Evolutionary conservation across 208 protist species (phyloP), one percentile per base, ranked within the genome.

Genomic region (Naegleria fowleri): DNA sequence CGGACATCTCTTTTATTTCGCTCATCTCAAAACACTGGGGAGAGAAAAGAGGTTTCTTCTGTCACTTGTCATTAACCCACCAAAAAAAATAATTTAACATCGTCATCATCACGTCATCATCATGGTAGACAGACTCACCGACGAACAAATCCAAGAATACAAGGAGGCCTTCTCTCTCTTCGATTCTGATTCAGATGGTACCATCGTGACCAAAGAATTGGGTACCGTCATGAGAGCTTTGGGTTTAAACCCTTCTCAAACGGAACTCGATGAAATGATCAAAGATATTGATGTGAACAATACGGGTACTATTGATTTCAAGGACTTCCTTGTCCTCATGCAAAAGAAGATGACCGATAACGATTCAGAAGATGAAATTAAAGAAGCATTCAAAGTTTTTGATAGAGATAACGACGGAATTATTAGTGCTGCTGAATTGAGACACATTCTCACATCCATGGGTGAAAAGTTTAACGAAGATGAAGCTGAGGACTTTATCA

Each of bases 111-210:
- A n/a, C n/a, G n/a, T n/a, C 43, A 48, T 48, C 43, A 58, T 5
- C 55, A 88, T 58, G 43, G 94, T 94, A 90, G 93, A 97, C 88
- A 93, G 98, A 43, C 94, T 99, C 41, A 97, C 98, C 0, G 95
- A 99, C 89, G 98, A 99, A 93, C 98, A 99, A 94, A 99, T 99
- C 85, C 98, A 97, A 22, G 99, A 99, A 94, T 99, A 99, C 92
- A 99, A 99, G 95, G 99, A 99, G 93, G 99, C 99, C 0, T 99
- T 99, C 96, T 97, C 97, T 75, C 95, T 99, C 19, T 99, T 99
- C 94, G 99, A 99, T 93, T 98, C 96, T 90, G 98, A 99, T 92
- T 96, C 97, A 88, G 98, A 99, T 96, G 99, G 99, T 39, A 97
- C 94, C 84, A 99, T 99, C 93, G 99, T 98, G 0, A 97, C 98